Percentiles rank a stretch among this genome's conserved stretches.
Evolutionary conservation across 129 eudicot species (phyloP).

Genomic region (Flaveria bidentis): DNA sequence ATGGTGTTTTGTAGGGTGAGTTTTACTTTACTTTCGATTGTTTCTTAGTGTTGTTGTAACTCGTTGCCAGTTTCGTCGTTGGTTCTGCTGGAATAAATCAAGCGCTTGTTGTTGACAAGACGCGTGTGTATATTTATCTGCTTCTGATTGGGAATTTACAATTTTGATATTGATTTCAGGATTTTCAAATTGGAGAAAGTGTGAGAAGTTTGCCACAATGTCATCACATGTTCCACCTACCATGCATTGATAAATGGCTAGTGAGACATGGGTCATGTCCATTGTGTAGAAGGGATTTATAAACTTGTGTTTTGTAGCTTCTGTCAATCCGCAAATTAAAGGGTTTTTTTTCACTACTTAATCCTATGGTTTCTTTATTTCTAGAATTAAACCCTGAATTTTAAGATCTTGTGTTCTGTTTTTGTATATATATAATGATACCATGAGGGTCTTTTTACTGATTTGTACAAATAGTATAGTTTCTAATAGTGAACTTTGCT

Average conservation of each 20-base stretch:
- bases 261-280: conserved; percentile 96
- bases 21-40: too few relatives aligned
- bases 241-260: conserved; percentile 98
- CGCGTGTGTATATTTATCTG: neutral
- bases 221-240: conserved; percentile 93
- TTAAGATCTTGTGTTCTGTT: conserved; percentile 22
- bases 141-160: neutral
- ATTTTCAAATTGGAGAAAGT: conserved; percentile 74
- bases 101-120: too few relatives aligned
- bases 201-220: conserved; percentile 93
- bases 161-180: conserved; percentile 47
- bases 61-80: too few relatives aligned
- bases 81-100: too few relatives aligned
- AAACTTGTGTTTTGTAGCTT: conserved; percentile 14
- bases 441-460: neutral
- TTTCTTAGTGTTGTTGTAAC: too few relatives aligned
- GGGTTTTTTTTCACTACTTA: conserved; percentile 7
- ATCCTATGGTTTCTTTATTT: conserved; percentile 23
- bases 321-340: conserved; percentile 32
- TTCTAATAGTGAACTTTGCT: neutral
- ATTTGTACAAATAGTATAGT: conserved; percentile 19
- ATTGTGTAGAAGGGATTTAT: conserved; percentile 89
- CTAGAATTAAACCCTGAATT: conserved; percentile 28
- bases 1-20: too few relatives aligned
- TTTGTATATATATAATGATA: conserved; percentile 22